Evolutionary conservation across 805 yeast genomes (phyloP).

Genomic region (Starmerella roubikii): DNA sequence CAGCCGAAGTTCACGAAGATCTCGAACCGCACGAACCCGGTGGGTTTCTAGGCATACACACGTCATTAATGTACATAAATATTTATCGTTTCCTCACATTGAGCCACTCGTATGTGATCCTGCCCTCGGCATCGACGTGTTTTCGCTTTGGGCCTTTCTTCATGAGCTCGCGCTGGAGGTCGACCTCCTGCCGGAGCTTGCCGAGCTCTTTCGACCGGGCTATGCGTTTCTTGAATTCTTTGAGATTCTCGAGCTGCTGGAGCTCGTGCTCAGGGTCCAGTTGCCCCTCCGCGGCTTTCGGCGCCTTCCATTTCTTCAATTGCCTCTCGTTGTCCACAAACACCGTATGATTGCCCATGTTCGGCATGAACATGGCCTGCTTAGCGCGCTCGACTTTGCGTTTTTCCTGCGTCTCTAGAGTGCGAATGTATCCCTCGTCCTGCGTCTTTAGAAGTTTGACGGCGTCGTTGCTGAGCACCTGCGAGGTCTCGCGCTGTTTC

Average conservation of each 20-base stretch:
- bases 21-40: constrained; percentile 68
- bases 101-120: constrained; percentile 70
- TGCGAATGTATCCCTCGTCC: constrained; percentile 73
- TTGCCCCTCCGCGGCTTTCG: constrained; percentile 27
- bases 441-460: constrained; percentile 77
- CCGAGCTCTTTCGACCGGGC: constrained; percentile 57
- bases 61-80: neutral
- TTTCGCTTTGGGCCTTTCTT: constrained; percentile 80
- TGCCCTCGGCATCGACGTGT: constrained; percentile 51
- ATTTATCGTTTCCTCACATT: constrained; percentile 32
- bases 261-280: constrained; percentile 8
- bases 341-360: constrained; percentile 68
- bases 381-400: constrained; percentile 48
- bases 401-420: constrained; percentile 56
- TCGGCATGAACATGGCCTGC: constrained; percentile 24
- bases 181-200: constrained; percentile 59
- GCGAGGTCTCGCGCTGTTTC: constrained; percentile 35
- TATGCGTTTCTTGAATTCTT: constrained; percentile 47
- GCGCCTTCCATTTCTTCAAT: constrained; percentile 44
- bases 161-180: constrained; percentile 73
- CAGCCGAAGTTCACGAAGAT: constrained; percentile 81
- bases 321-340: constrained; percentile 58
- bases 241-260: constrained; percentile 48
- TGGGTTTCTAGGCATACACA: constrained; percentile 34
- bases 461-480: constrained; percentile 52